phyloP scores from a whole-genome alignment of 1,284 basidiomycete species.

The Papiliotrema terrestris region DNA sequence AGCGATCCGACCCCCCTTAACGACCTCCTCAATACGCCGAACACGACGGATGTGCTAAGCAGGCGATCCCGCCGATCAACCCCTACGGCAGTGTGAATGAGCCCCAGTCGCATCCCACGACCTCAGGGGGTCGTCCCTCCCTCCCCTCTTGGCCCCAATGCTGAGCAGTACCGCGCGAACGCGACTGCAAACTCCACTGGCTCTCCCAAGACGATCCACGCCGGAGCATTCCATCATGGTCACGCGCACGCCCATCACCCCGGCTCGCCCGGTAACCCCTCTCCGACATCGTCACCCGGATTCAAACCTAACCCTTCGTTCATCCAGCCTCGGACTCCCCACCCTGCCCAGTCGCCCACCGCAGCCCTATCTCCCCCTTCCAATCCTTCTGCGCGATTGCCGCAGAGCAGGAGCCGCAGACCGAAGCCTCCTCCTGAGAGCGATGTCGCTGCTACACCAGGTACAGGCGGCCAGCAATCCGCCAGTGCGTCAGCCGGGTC shows the following conservation, averaged over 20 bases:
- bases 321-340: neutral
- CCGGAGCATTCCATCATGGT: neutral
- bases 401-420: conserved; percentile 5
- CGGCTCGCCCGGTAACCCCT: neutral
- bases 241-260: no score
- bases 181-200: neutral
- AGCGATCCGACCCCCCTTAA: no score
- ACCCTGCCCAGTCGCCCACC: neutral
- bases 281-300: neutral
- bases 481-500: no score
- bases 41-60: no score
- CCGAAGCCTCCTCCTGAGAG: conserved; percentile 18
- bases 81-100: conserved; percentile 7
- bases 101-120: conserved; percentile 25
- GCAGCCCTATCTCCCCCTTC: neutral
- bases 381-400: neutral
- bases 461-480: no score
- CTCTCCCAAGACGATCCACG: neutral
- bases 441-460: conserved; percentile 1
- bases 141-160: conserved; percentile 4
- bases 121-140: conserved; percentile 10
- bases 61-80: no score
- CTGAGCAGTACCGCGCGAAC: neutral
- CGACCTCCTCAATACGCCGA: no score
- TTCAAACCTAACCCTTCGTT: conserved; percentile 1